phyloP scores from a whole-genome alignment of 768 basidiomycete species.

The Leccinum ochraceum region DNA sequence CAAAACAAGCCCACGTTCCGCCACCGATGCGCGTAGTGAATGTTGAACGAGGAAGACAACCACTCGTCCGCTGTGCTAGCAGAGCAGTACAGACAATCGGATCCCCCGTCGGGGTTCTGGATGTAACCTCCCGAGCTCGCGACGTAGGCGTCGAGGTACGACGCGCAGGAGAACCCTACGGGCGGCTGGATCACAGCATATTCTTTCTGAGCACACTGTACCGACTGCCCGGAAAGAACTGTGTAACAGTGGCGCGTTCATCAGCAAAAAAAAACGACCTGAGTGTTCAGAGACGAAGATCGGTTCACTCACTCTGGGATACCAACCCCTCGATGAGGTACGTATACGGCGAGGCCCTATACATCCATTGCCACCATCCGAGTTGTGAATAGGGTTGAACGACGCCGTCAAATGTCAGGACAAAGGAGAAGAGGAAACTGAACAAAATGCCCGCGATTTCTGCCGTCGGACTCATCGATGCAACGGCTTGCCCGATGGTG shows the following conservation, averaged over 20 bases:
- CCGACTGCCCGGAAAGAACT: constrained; percentile 49
- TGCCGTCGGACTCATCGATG: constrained; percentile 58
- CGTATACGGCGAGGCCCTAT: constrained; percentile 51
- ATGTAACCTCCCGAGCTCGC: constrained; percentile 47
- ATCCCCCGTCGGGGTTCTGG: constrained; percentile 38
- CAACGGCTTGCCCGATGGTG: constrained; percentile 59
- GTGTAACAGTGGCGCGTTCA: background rate
- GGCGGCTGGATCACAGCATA: constrained; percentile 55
- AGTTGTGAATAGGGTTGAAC: constrained; percentile 63
- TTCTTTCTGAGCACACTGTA: constrained; percentile 64
- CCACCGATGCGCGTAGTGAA: constrained; percentile 54
- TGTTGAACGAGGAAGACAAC: constrained; percentile 47
- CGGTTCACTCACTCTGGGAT: constrained; percentile 45
- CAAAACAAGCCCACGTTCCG: constrained; percentile 48
- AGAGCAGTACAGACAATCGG: constrained; percentile 55
- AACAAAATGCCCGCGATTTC: constrained; percentile 62
- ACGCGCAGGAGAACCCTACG: constrained; percentile 45
- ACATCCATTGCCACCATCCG: constrained; percentile 78
- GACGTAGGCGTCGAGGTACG: constrained; percentile 48
- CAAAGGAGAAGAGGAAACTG: constrained; percentile 60
- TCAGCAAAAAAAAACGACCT: background rate
- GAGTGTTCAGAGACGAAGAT: background rate
- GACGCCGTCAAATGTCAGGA: constrained; percentile 69
- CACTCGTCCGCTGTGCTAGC: constrained; percentile 60
- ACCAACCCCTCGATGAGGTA: constrained; percentile 55